Evolutionary conservation across 495 filamentous ascomycete species (phyloP), one percentile per base, ranked within the genome.

Genomic region (Aspergillus coremiiformis): DNA sequence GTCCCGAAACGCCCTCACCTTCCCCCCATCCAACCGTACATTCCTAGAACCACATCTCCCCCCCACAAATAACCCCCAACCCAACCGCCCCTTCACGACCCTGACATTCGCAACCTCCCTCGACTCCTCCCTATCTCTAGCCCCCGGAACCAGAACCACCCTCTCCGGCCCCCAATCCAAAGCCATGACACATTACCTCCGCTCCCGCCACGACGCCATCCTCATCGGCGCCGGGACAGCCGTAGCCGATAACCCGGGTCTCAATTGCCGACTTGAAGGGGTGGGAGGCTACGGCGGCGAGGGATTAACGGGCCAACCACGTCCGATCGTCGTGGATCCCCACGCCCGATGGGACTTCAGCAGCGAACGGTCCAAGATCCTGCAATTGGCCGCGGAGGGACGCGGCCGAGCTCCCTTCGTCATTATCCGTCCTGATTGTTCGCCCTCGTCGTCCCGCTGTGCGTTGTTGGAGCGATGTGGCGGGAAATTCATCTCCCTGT

Each of bases 111-210:
- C 92, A 35, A 82, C 82, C 21, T 95, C 90, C 1, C 81, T 97
- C 44, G 92, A 97, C 66, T 84, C 83, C 12, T 77, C 80, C 23
- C 67, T 97, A 39, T 77, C 89, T 6, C 68, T 91, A 4, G 73
- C 82, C 0, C 89, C 89, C 0, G 89, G 90, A 17, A 69, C 77
- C 30, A 84, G 82, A 51, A 96, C 91, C 2, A 65, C 74, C 0
- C 82, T 96, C 3, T 96, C 91, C 0, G 90, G 90, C 5, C 80
- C 84, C 0, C 73, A 83, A 41, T 85, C 89, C 17, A 96, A 95
- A 65, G 83, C 84, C 35, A 90, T 97, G 85, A 96, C 92, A 9
- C 92, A 97, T 64, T 89, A 85, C 62, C 80, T 97, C 5, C 88
- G 92, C 49, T 81, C 81, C 7, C 78, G 76, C 5, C 91, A 97